Evolutionary conservation across 1,284 basidiomycete species (phyloP), one percentile per base, ranked within the genome.

Genomic region (Sanghuangporus baumii): DNA sequence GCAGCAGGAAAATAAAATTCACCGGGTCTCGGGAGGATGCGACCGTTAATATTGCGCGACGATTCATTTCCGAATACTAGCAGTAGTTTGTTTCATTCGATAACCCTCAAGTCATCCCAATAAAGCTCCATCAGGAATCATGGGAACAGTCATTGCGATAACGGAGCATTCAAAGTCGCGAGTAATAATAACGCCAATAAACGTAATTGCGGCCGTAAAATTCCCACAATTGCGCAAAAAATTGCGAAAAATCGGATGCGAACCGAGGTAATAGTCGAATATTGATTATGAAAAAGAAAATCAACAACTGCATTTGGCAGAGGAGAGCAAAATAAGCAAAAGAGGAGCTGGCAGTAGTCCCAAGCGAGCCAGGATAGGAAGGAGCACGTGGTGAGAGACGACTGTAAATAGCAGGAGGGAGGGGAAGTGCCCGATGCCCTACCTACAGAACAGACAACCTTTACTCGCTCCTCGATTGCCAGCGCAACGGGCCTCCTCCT

Each of bases 391-490:
- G 55, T 48, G 43, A 2, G 14, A 11, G 5, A 12, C 36, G 18
- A n/a, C 46, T 37, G 57, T 43, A 41, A 41, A 56, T 56, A 56
- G 54, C 40, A 57, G 43, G 18, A 50, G n/a, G 20, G 20, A 6
- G 34, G 23, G 23, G 23, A 7, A 7, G 50, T 51, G 12, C 57
- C 46, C 26, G 34, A 41, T 18, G 50, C 23, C 31, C 31, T 60
- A 16, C 8, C 31, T 36, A 20, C 12, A n/a, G 8, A 34, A 18
- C 59, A 43, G 7, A 18, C 43, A 47, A 43, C n/a, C 16, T 34
- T 26, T 18, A 9, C 57, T 37, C 57, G 23, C 38, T 41, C 57
- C 57, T 57, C 55, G 55, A 62, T 62, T 57, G 61, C 61, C 61
- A 62, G 61, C 61, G 56, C 61, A 48, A 62, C 61, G 52, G 40